These are phyloP conservation scores for Oryza punctata DNA, from an alignment of 176 grass and related monocot species.

Conservation along the genomic window DNA sequence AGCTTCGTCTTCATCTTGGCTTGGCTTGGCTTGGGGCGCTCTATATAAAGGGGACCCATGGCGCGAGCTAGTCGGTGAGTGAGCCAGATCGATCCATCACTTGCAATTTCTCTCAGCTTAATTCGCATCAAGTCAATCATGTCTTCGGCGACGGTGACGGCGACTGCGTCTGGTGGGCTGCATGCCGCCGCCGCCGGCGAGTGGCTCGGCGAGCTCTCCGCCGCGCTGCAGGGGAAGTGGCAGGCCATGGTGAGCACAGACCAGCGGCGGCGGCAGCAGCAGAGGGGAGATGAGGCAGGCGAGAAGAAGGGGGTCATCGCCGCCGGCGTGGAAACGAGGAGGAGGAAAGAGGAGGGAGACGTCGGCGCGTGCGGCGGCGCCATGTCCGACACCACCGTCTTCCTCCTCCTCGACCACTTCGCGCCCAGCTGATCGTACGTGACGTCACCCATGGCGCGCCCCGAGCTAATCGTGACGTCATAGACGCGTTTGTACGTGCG, in stretches of 20 bases:
- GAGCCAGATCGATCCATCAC: not conserved
- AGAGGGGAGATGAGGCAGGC: not conserved
- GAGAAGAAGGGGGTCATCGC: not conserved
- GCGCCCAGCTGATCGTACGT: slow-evolving; percentile 38
- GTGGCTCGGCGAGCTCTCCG: slow-evolving; percentile 42
- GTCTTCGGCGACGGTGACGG: slow-evolving; percentile 4
- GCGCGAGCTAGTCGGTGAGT: not conserved
- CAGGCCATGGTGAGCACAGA: not conserved
- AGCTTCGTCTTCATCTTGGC: not conserved
- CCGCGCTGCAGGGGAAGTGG: slow-evolving; percentile 29
- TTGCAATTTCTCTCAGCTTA: not conserved
- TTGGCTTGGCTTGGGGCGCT: not conserved
- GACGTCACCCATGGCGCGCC: not conserved
- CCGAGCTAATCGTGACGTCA: not conserved
- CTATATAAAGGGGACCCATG: not conserved
- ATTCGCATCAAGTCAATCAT: not conserved
- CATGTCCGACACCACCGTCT: slow-evolving; percentile 65
- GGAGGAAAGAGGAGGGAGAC: not conserved
- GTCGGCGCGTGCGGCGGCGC: slow-evolving; percentile 11
- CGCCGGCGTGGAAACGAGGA: not conserved
- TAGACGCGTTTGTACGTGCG: not conserved
- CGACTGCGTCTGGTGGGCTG: not conserved
- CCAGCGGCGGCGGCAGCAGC: not conserved
- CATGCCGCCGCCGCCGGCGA: not conserved
- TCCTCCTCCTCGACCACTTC: slow-evolving; percentile 67